Percentiles rank a stretch among this genome's conserved stretches.
phyloP scores from a whole-genome alignment of 768 basidiomycete genomes.

The Lentinula guzmanii region DNA sequence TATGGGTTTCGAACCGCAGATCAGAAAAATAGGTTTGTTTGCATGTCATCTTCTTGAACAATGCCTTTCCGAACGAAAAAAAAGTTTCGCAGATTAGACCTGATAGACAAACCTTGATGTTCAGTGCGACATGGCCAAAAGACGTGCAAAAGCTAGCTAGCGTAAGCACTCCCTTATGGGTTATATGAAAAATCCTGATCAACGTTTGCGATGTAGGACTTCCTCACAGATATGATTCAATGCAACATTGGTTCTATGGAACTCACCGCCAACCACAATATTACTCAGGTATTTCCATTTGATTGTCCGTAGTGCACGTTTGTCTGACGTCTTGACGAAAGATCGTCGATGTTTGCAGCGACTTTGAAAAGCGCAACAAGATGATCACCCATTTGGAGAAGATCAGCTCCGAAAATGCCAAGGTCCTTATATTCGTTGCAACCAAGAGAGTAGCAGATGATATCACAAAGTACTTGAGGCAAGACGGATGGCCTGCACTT shows the following conservation, averaged over 20 bases:
- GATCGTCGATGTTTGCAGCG: slow-evolving; percentile 92
- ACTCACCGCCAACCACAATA: slow-evolving; percentile 97
- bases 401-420: slow-evolving; percentile 95
- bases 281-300: slow-evolving; percentile 50
- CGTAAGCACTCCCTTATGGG: slow-evolving; percentile 33
- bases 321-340: background rate
- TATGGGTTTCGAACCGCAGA: slow-evolving; percentile 99
- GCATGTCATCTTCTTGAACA: slow-evolving; percentile 94
- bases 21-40: slow-evolving; percentile 86
- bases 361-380: slow-evolving; percentile 95
- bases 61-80: slow-evolving; percentile 79
- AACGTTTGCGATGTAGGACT: slow-evolving; percentile 54
- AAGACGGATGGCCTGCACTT: slow-evolving; percentile 99
- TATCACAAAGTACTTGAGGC: slow-evolving; percentile 93
- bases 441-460: slow-evolving; percentile 98
- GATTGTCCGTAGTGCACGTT: background rate
- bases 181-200: background rate
- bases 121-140: slow-evolving; percentile 99
- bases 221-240: slow-evolving; percentile 94
- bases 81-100: slow-evolving; percentile 97
- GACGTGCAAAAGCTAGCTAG: slow-evolving; percentile 98
- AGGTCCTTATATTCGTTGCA: slow-evolving; percentile 97
- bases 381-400: slow-evolving; percentile 96
- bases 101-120: slow-evolving; percentile 98
- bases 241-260: slow-evolving; percentile 99